Percentiles rank a stretch among this genome's conserved stretches.
Conservation (phyloP, 75 land plant genomes). For the Sequoia sempervirens region DNA sequence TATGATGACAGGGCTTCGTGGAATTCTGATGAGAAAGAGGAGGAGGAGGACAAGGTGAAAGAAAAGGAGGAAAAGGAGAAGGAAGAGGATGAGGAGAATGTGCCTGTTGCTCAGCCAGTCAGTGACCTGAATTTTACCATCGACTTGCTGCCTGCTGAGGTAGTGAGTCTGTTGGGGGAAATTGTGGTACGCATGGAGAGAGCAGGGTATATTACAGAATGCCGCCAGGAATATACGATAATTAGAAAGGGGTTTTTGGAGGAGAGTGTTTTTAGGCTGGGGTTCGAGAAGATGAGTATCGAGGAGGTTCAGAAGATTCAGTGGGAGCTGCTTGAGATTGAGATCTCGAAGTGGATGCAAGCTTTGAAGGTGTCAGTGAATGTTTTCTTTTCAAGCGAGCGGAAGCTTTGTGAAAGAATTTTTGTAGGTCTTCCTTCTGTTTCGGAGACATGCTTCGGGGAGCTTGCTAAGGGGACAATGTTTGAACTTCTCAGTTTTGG, state of each 20-base stretch:
- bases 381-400: slow-evolving; percentile 76
- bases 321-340: slow-evolving; percentile 52
- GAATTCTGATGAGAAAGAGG: slow-evolving; percentile 16
- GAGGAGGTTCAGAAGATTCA: slow-evolving; percentile 51
- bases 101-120: slow-evolving; percentile 54
- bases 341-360: slow-evolving; percentile 65
- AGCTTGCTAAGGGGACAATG: slow-evolving; percentile 43
- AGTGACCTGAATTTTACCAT: slow-evolving; percentile 47
- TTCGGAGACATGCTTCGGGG: slow-evolving; percentile 56
- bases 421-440: slow-evolving; percentile 33
- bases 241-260: slow-evolving; percentile 59
- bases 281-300: slow-evolving; percentile 44
- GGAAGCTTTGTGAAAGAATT: slow-evolving; percentile 62
- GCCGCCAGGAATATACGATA: slow-evolving; percentile 43
- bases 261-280: slow-evolving; percentile 63
- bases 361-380: slow-evolving; percentile 37
- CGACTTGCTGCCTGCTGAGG: slow-evolving; percentile 51
- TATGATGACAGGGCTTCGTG: neutral
- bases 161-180: slow-evolving; percentile 42
- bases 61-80: neutral
- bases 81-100: slow-evolving; percentile 19
- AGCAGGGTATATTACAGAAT: slow-evolving; percentile 48
- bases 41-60: slow-evolving; percentile 17
- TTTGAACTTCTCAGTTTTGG: slow-evolving; percentile 63
- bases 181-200: slow-evolving; percentile 67